Conservation (phyloP, 176 grass and related monocot species). For the Musa itinerans region DNA sequence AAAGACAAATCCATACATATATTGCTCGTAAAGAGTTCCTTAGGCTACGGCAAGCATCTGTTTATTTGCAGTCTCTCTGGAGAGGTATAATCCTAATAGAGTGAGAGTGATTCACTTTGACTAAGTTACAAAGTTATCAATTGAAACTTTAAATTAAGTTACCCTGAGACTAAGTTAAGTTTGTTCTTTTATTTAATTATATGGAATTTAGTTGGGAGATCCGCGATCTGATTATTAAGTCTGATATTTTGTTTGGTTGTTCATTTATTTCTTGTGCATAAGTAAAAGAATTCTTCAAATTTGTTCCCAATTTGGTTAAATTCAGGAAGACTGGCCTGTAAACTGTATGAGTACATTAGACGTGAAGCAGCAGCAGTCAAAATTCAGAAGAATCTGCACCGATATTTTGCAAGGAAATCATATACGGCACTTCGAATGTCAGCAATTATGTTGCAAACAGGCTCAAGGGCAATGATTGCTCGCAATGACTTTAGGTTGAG, state of each 20-base stretch:
- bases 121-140: background rate
- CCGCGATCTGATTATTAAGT: background rate
- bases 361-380: slow-evolving; percentile 70
- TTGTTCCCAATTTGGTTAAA: slow-evolving; percentile 1
- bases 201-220: background rate
- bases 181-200: background rate
- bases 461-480: slow-evolving; percentile 58
- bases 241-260: background rate
- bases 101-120: background rate
- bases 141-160: background rate
- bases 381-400: slow-evolving; percentile 65
- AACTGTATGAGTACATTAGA: slow-evolving; percentile 48
- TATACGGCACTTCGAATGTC: slow-evolving; percentile 42
- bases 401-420: slow-evolving; percentile 64
- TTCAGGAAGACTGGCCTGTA: slow-evolving; percentile 72
- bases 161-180: background rate
- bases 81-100: slow-evolving; percentile 52
- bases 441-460: slow-evolving; percentile 62
- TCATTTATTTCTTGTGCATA: background rate
- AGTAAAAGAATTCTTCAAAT: background rate
- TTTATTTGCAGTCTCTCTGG: slow-evolving; percentile 57
- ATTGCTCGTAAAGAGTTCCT: slow-evolving; percentile 68
- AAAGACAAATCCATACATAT: slow-evolving; percentile 76
- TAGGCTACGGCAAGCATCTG: slow-evolving; percentile 35
- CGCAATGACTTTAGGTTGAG: slow-evolving; percentile 53